Evolutionary conservation across 805 yeast genomes (phyloP).

Genomic region (Pichia nakasei): DNA sequence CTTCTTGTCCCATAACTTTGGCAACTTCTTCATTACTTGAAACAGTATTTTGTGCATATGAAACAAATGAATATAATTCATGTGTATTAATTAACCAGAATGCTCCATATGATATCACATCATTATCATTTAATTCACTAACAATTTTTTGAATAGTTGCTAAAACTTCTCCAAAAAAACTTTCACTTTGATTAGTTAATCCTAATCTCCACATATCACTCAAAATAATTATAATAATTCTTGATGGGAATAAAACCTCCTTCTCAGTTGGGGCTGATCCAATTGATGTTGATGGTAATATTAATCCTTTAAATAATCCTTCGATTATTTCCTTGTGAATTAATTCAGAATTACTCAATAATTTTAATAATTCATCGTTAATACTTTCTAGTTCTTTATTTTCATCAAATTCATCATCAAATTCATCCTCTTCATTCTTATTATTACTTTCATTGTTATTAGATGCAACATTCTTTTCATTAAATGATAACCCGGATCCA

Average conservation of each 20-base stretch:
- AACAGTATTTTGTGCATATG: constrained; percentile 89
- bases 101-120: constrained; percentile 84
- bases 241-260: constrained; percentile 92
- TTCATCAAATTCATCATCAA: not conserved
- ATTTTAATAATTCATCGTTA: constrained; percentile 63
- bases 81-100: constrained; percentile 97
- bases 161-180: constrained; percentile 80
- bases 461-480: constrained; percentile 3
- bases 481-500: constrained; percentile 10
- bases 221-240: constrained; percentile 83
- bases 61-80: constrained; percentile 88
- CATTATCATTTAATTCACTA: constrained; percentile 71
- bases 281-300: constrained; percentile 77
- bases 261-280: constrained; percentile 77
- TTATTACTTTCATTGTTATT: not conserved
- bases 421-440: constrained; percentile 10
- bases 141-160: constrained; percentile 82
- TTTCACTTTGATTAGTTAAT: constrained; percentile 83
- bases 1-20: constrained; percentile 81
- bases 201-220: constrained; percentile 99
- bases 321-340: constrained; percentile 79
- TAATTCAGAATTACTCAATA: constrained; percentile 60
- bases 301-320: constrained; percentile 76
- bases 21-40: constrained; percentile 72
- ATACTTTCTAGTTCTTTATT: constrained; percentile 49